Evolutionary conservation across 1,139 yeast genomes (phyloP).

Genomic region (Debaryomyces psychrophilus): DNA sequence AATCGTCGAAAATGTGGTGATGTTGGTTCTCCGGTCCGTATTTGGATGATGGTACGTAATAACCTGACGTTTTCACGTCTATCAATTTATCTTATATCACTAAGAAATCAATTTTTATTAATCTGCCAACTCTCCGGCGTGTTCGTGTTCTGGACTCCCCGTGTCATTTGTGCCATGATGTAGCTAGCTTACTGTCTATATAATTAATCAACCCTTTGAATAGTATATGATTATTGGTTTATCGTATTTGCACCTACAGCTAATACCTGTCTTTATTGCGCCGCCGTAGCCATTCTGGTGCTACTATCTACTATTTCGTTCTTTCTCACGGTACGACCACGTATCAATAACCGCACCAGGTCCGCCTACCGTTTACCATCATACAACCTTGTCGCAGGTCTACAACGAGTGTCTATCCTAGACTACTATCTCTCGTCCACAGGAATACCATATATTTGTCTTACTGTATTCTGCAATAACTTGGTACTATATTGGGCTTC

Average conservation of each 20-base stretch:
- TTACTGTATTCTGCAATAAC: too few relatives aligned
- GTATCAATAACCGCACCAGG: constrained; percentile 4
- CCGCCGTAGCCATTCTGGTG: background rate
- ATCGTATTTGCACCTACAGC: background rate
- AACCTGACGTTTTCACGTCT: constrained; percentile 3
- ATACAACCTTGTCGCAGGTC: background rate
- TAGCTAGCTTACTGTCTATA: constrained; percentile 9
- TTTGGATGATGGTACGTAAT: background rate
- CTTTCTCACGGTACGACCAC: constrained; percentile 2
- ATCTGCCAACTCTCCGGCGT: background rate
- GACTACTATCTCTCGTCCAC: too few relatives aligned
- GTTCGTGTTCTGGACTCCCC: constrained; percentile 1
- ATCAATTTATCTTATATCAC: constrained; percentile 9
- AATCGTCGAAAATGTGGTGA: constrained; percentile 1
- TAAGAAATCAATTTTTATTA: constrained; percentile 9
- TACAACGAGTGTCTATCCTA: background rate
- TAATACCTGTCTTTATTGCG: too few relatives aligned
- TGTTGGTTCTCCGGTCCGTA: background rate
- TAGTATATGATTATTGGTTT: constrained; percentile 10
- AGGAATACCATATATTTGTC: too few relatives aligned
- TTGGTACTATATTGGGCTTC: too few relatives aligned
- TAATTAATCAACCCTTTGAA: constrained; percentile 10
- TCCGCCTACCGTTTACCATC: background rate
- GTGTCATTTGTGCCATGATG: constrained; percentile 1
- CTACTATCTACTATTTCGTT: background rate